Base-by-base conservation (phyloP, 306 rosid genomes). In the Styphnolobium japonicum region DNA sequence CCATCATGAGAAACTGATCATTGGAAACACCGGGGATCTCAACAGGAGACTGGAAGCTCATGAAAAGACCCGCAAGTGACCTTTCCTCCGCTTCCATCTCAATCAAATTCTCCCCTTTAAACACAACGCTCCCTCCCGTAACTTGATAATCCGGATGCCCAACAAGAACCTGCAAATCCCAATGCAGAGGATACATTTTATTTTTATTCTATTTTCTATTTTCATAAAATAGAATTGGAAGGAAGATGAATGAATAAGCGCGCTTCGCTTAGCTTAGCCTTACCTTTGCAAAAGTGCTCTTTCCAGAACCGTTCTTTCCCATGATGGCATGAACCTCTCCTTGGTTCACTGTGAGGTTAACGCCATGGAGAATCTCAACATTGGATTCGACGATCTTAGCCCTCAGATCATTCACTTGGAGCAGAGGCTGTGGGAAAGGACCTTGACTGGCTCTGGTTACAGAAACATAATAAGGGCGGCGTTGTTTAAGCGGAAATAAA, bases 261-360 rank as follows among this genome's bases (percentile, higher is more conserved):
- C n/a, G n/a, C n/a, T n/a, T n/a, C n/a, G n/a, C n/a, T n/a, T n/a
- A n/a, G n/a, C n/a, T n/a, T n/a, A n/a, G n/a, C n/a, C n/a, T n/a
- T n/a, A 90, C 98, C 97, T 94, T 94, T 11, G 98, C 93, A 57
- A 95, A 89, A 18, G 98, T 95, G 87, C 98, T 92, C 80, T 95
- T 95, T 39, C 98, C 98, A 3, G 98, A 95, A 83, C 98, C 98
- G 39, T 95, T 95, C 75, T 89, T 91, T 7, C 98, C 98, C 98
- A 95, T 95, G 83, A 95, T 85, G 7, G 98, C 98, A 74, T 95
- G 98, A 74, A 92, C 91, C 89, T 95, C 98, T 22, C 98, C 98
- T 73, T 89, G 87, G 81, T 90, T 85, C 22, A 95, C 75, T 4
- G 85, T 48, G 82, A 95, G 97, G 60, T 92, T 88, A 36, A 95